Evolutionary conservation across 2,329 filamentous ascomycete genomes (phyloP).

Genomic region (Botryosphaeria dothidea): DNA sequence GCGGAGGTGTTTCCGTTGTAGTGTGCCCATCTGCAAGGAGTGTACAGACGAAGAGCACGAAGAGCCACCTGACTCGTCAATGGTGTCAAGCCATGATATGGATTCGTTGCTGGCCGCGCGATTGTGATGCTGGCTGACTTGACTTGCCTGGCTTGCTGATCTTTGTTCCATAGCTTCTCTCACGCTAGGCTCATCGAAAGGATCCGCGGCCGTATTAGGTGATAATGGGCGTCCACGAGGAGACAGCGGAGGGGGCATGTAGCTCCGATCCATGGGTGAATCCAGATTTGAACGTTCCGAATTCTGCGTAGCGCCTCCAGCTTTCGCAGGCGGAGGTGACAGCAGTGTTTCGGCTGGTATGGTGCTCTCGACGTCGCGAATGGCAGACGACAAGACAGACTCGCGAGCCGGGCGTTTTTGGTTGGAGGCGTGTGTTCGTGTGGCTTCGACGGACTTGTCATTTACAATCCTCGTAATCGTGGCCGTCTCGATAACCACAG

Average conservation of each 20-base stretch:
- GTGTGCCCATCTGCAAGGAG: conserved; percentile 73
- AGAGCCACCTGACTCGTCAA: conserved; percentile 85
- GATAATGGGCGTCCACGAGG: conserved; percentile 59
- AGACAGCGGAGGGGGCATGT: conserved; percentile 72
- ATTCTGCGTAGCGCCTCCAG: conserved; percentile 23
- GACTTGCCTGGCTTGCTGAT: conserved; percentile 11
- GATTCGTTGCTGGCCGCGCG: conserved; percentile 73
- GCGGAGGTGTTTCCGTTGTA: conserved; percentile 69
- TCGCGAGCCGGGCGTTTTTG: conserved; percentile 26
- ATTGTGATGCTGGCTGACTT: conserved; percentile 23
- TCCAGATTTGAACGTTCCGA: conserved; percentile 31
- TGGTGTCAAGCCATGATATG: conserved; percentile 91
- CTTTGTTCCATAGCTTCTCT: conserved; percentile 20
- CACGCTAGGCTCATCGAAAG: conserved; percentile 25
- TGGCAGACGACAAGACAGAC: conserved; percentile 43
- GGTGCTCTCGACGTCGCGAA: conserved; percentile 41
- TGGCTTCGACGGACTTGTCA: conserved; percentile 35
- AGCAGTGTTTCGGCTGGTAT: conserved; percentile 32
- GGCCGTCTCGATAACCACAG: conserved; percentile 53
- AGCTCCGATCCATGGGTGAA: conserved; percentile 57
- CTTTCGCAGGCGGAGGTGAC: conserved; percentile 36
- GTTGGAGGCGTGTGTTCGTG: background rate
- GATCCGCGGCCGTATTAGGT: conserved; percentile 29
- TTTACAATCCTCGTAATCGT: conserved; percentile 55
- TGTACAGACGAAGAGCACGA: conserved; percentile 73